Evolutionary conservation across 192 early-diverging fungal species (phyloP), one percentile per base, ranked within the genome.

Genomic region (Coemansia sp.): DNA sequence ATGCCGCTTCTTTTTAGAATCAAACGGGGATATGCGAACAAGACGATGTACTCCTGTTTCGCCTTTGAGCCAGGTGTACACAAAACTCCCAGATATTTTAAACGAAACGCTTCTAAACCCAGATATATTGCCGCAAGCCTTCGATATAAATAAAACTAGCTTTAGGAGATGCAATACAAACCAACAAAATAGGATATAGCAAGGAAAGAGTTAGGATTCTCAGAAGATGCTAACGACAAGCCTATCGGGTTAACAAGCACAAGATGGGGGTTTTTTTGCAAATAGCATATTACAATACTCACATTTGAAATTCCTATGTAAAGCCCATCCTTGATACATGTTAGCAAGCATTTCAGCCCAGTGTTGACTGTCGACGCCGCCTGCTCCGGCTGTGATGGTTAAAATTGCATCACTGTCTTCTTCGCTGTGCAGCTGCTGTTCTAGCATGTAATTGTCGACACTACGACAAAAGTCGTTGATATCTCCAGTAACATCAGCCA

Each of bases 41-140:
- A 90, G 86, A 23, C 90, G 67, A 47, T 92, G 90, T 13, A 90
- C 87, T 9, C 90, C 90, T 8, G 89, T 79, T 75, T 92, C 90
- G 65, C 85, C 88, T 69, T 86, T 87, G 26, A 92, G 64, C 68
- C 84, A 67, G 53, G 86, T 85, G 67, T 89, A 90, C 15, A 86
- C 90, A 56, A 73, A 84, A n/a, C 73, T 70, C 41, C 90, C 90
- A 11, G 85, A 67, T 11, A 50, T 65, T 9, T 32, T 50, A 21
- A 71, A 64, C 9, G 56, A 64, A 19, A 44, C 39, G 56, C 44
- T 64, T 13, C 41, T 41, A 26, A 48, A 71, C 9, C 69, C 69
- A 0, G 63, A 54, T 16, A 23, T 37, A 0, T 53, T 56, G 15
- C 57, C 61, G 13, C 69, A 50, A n/a, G 39, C 57, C 23, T 66